Conservation (phyloP, 148 eudicot genomes). For the Rheum nobile region DNA sequence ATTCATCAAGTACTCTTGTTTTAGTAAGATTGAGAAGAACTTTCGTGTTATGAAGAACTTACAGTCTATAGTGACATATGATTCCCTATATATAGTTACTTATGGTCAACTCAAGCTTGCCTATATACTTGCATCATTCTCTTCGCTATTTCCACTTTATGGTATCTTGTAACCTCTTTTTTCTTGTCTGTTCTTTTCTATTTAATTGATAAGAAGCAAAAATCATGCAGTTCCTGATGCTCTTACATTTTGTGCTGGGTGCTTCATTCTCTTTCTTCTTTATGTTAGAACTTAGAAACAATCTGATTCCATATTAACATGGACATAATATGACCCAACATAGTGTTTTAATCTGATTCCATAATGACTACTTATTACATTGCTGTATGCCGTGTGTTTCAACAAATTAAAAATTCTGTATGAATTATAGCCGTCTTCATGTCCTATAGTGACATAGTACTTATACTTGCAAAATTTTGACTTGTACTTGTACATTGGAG, state of each 20-base stretch:
- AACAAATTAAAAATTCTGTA: background rate
- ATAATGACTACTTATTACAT: background rate
- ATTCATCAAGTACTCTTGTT: background rate
- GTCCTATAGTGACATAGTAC: background rate
- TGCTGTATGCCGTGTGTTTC: background rate
- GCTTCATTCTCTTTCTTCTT: background rate
- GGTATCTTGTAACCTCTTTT: background rate
- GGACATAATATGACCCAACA: background rate
- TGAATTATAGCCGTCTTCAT: background rate
- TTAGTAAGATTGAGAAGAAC: slow-evolving; percentile 1
- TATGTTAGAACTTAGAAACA: background rate
- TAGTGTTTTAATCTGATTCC: too few species aligned
- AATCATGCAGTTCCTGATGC: background rate
- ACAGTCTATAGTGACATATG: background rate
- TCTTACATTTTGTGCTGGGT: background rate
- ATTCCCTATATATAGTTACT: background rate
- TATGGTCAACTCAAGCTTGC: background rate
- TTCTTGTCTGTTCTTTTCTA: background rate
- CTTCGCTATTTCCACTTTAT: background rate
- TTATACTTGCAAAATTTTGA: background rate
- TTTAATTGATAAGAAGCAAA: background rate
- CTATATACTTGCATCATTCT: background rate
- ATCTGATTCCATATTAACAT: background rate
- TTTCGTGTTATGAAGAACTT: background rate
- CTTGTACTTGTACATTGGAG: background rate